Evolutionary conservation across 2,329 filamentous ascomycete genomes (phyloP).

Genomic region (Penicillium sp.): DNA sequence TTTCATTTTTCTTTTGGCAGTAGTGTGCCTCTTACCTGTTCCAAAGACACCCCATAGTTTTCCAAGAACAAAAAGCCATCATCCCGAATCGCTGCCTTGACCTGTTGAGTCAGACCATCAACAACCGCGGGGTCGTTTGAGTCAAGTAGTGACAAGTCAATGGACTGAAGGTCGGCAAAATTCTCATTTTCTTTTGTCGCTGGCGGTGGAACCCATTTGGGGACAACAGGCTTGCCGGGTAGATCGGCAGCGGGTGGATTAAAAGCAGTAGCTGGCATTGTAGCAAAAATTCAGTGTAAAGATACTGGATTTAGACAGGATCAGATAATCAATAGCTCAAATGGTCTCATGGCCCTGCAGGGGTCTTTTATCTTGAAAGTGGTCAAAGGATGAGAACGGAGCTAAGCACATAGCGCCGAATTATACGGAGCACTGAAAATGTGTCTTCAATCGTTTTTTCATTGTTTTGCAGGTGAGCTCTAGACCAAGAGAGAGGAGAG

Average conservation of each 20-base stretch:
- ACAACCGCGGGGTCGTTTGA: conserved; percentile 46
- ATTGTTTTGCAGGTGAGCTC: background rate
- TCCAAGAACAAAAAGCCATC: conserved; percentile 52
- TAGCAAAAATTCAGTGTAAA: background rate
- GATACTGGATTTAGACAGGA: background rate
- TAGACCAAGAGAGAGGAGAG: background rate
- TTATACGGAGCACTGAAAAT: background rate
- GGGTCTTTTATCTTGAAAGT: background rate
- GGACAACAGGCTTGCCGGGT: conserved; percentile 44
- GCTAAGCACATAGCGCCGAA: background rate
- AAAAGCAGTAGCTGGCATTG: conserved; percentile 38
- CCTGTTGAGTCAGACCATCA: conserved; percentile 45
- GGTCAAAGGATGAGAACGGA: background rate
- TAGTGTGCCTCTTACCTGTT: conserved; percentile 29
- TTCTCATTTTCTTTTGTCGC: conserved; percentile 48
- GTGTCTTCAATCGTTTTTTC: background rate
- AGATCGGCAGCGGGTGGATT: conserved; percentile 41
- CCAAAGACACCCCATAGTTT: conserved; percentile 53
- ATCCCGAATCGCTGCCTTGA: conserved; percentile 46
- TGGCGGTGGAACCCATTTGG: conserved; percentile 47
- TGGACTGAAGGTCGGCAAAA: conserved; percentile 46
- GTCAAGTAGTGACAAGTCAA: conserved; percentile 48
- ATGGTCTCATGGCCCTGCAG: background rate
- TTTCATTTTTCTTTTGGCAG: background rate
- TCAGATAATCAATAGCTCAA: background rate